phyloP scores from a whole-genome alignment of 805 yeast species.

The Kregervanrija fluxuum region DNA sequence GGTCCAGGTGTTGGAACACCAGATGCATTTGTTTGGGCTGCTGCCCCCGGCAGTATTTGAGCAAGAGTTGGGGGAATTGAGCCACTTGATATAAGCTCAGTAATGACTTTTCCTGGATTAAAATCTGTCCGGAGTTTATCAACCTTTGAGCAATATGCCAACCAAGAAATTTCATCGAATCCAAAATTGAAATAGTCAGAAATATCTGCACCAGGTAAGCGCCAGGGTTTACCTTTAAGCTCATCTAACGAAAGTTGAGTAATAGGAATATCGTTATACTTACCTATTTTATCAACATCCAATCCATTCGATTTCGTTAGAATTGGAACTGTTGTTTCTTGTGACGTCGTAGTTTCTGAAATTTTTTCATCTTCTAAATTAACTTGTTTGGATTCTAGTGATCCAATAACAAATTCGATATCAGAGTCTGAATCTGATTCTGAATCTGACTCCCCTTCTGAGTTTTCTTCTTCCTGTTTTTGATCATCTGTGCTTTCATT shows the following conservation, averaged over 20 bases:
- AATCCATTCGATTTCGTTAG: slow-evolving; percentile 36
- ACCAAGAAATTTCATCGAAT: slow-evolving; percentile 95
- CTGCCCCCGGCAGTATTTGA: slow-evolving; percentile 23
- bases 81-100: slow-evolving; percentile 39
- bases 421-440: slow-evolving; percentile 37
- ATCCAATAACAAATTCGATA: slow-evolving; percentile 76
- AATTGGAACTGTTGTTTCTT: slow-evolving; percentile 24
- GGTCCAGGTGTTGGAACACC: slow-evolving; percentile 11
- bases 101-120: slow-evolving; percentile 74
- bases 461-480: not conserved
- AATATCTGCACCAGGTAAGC: slow-evolving; percentile 93
- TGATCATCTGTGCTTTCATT: no score
- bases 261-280: slow-evolving; percentile 72
- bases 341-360: slow-evolving; percentile 14
- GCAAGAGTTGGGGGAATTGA: slow-evolving; percentile 23
- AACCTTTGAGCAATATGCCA: slow-evolving; percentile 82
- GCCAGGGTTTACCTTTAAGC: slow-evolving; percentile 94
- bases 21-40: slow-evolving; percentile 9
- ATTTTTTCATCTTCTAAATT: slow-evolving; percentile 18
- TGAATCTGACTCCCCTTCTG: slow-evolving; percentile 15
- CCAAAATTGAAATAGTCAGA: slow-evolving; percentile 96
- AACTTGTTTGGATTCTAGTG: slow-evolving; percentile 14
- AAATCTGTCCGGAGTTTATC: slow-evolving; percentile 74
- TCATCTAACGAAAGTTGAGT: slow-evolving; percentile 75
- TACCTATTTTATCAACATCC: slow-evolving; percentile 69